Conservation (phyloP, 2,329 filamentous ascomycete genomes). For the Clonostachys solani region DNA sequence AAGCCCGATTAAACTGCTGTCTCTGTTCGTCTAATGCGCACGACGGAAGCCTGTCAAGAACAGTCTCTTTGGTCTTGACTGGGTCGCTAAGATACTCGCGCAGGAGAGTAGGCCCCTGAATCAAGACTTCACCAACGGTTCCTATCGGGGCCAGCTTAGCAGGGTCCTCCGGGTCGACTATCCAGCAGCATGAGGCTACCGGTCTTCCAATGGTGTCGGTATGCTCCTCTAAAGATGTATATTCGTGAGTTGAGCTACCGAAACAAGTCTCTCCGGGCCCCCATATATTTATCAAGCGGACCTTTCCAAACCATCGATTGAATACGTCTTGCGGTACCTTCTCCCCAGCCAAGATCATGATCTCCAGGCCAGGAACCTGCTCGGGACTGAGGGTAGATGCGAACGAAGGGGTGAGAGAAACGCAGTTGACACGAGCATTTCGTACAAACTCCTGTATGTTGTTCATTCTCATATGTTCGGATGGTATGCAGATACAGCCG, state of each 20-base stretch:
- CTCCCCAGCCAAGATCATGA: background rate
- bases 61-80: constrained; percentile 6
- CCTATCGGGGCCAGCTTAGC: background rate
- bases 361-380: background rate
- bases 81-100: constrained; percentile 19
- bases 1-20: constrained; percentile 19
- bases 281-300: background rate
- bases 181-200: constrained; percentile 1
- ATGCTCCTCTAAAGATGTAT: background rate
- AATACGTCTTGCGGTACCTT: background rate
- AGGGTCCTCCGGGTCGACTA: constrained; percentile 5
- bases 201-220: background rate
- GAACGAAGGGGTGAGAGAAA: constrained; percentile 4
- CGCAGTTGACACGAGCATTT: constrained; percentile 9
- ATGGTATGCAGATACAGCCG: constrained; percentile 27
- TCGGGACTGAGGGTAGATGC: background rate
- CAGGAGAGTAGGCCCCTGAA: constrained; percentile 38
- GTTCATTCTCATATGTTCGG: constrained; percentile 31
- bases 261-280: background rate
- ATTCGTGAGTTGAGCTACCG: background rate
- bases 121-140: constrained; percentile 11
- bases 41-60: background rate
- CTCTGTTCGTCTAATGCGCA: background rate
- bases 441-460: constrained; percentile 16
- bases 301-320: background rate